Percentiles rank a stretch among this genome's conserved stretches.
Evolutionary conservation across 2,329 filamentous ascomycete genomes (phyloP).

Genomic region (Aspergillus viridinutans): DNA sequence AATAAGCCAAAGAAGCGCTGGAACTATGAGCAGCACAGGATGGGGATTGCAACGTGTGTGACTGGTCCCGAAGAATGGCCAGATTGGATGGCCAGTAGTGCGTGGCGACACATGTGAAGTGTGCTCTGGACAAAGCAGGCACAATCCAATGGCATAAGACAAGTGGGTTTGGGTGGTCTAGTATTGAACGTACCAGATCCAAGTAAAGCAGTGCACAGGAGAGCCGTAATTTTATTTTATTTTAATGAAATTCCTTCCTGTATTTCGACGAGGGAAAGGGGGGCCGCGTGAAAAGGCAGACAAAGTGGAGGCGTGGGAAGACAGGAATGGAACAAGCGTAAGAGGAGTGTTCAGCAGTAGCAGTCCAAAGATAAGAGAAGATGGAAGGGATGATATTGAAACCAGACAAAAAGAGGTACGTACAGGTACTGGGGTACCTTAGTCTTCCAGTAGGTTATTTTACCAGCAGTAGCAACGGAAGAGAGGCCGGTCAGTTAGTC

Average conservation of each 20-base stretch:
- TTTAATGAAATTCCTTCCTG: neutral
- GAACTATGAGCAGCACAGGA: constrained; percentile 8
- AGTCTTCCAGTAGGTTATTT: constrained; percentile 11
- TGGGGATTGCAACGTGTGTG: constrained; percentile 12
- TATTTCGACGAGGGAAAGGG: constrained; percentile 8
- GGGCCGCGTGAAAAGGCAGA: constrained; percentile 14
- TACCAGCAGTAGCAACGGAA: constrained; percentile 14
- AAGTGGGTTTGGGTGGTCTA: constrained; percentile 9
- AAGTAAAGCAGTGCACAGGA: constrained; percentile 17
- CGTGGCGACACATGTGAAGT: constrained; percentile 23
- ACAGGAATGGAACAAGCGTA: constrained; percentile 22
- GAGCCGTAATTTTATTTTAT: constrained; percentile 18
- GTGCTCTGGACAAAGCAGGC: constrained; percentile 12
- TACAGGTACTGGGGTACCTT: neutral
- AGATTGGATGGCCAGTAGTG: constrained; percentile 20
- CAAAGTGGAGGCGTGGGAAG: constrained; percentile 26
- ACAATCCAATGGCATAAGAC: constrained; percentile 12
- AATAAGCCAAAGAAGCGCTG: constrained; percentile 8
- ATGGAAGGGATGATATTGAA: constrained; percentile 7
- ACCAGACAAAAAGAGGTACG: constrained; percentile 9
- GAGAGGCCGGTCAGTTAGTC: constrained; percentile 16
- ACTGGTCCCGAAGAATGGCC: constrained; percentile 19
- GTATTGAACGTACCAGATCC: constrained; percentile 21
- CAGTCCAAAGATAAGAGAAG: constrained; percentile 9
- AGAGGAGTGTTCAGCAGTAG: constrained; percentile 17